Conservation (phyloP, 805 yeast species). For the Wickerhamomyces silvicola region DNA sequence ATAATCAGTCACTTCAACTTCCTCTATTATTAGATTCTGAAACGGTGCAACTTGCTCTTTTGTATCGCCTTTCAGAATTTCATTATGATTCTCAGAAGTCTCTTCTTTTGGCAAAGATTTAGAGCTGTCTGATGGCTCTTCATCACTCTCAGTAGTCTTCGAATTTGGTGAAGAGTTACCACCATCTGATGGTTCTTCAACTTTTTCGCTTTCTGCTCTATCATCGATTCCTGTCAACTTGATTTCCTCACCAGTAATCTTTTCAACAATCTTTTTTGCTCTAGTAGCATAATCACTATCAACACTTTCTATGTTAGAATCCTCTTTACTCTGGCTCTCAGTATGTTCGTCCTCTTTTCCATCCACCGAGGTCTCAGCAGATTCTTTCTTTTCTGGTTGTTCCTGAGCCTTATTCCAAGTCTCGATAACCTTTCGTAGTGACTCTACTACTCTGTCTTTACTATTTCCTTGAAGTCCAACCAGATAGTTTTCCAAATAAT, state of each 20-base stretch:
- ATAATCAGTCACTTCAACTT: slow-evolving; percentile 35
- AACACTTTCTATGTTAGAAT: slow-evolving; percentile 14
- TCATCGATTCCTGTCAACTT: slow-evolving; percentile 17
- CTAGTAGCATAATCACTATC: slow-evolving; percentile 23
- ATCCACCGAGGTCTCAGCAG: neutral
- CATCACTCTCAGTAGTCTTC: too few relatives aligned
- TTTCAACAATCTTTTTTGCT: slow-evolving; percentile 18
- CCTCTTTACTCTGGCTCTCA: neutral
- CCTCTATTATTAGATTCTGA: slow-evolving; percentile 33
- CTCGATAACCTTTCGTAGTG: slow-evolving; percentile 38
- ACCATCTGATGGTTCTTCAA: too few relatives aligned
- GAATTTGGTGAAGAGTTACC: too few relatives aligned
- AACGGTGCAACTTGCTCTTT: neutral
- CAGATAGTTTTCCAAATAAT: slow-evolving; percentile 44
- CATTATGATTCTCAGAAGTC: slow-evolving; percentile 3
- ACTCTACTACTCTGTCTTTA: slow-evolving; percentile 46
- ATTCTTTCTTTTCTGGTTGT: slow-evolving; percentile 2
- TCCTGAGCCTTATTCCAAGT: slow-evolving; percentile 45
- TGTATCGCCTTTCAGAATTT: slow-evolving; percentile 6
- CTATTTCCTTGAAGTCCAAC: slow-evolving; percentile 68
- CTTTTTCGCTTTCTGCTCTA: slow-evolving; percentile 11
- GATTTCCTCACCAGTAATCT: slow-evolving; percentile 14
- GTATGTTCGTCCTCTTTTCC: slow-evolving; percentile 1
- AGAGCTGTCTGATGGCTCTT: too few relatives aligned
- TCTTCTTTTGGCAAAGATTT: slow-evolving; percentile 2